Percentiles rank a stretch among this genome's conserved stretches.
These are phyloP conservation scores for Clitopilus passeckerianus DNA, from an alignment of 768 basidiomycete species.

Conservation along the genomic window DNA sequence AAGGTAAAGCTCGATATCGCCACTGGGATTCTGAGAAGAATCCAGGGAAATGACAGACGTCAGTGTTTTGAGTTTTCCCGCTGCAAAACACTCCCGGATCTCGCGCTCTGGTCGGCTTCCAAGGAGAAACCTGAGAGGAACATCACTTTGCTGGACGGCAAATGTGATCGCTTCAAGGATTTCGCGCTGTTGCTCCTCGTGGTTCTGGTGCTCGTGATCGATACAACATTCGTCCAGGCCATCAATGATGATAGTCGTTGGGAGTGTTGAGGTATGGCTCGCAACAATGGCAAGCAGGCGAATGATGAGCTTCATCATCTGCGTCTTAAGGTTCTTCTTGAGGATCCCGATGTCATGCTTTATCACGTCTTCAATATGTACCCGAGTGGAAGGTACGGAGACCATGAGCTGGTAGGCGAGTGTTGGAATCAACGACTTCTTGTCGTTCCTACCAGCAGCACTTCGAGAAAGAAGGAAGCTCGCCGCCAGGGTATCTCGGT, in stretches of 20 bases:
- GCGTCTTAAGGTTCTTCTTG: neutral
- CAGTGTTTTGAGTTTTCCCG: neutral
- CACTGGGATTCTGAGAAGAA: neutral
- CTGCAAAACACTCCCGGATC: neutral
- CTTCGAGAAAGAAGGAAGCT: neutral
- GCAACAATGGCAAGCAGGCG: neutral
- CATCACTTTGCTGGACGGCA: neutral
- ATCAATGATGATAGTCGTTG: neutral
- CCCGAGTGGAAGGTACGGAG: neutral
- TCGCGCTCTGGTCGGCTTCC: neutral
- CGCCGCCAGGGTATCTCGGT: neutral
- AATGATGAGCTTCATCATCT: neutral
- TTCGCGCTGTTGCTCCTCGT: neutral
- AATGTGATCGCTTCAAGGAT: neutral
- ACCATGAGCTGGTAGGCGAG: neutral
- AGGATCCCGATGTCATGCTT: neutral
- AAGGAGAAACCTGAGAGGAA: neutral
- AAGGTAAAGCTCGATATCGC: neutral
- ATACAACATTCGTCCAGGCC: neutral
- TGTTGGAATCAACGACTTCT: neutral
- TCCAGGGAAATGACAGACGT: neutral
- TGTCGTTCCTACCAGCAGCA: neutral
- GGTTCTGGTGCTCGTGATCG: neutral
- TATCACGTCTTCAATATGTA: neutral
- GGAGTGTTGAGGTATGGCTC: neutral